Evolutionary conservation across 768 basidiomycete species (phyloP), one percentile per base, ranked within the genome.

Genomic region (Crassisporium funariophilum): DNA sequence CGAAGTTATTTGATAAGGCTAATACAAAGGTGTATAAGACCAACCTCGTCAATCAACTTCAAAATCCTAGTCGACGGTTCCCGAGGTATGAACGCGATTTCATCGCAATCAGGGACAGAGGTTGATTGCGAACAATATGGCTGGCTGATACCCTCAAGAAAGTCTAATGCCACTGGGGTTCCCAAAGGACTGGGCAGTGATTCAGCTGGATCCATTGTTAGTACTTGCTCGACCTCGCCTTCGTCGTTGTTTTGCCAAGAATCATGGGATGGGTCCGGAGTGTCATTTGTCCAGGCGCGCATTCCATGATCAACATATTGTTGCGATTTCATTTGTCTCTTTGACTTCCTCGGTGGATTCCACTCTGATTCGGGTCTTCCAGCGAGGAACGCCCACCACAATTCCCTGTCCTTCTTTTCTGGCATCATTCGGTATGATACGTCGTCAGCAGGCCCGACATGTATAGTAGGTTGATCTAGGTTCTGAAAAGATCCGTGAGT

Each of bases 321-420:
- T 44, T 45, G 54, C 44, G 47, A 59, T 21, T 62, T 57, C 6
- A 49, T 45, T 25, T 67, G 55, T 51, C 45, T 52, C 68, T 58
- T 76, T 19, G 65, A 48, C 49, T 63, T 69, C 59, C 77, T 81
- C 9, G 76, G 71, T 16, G 77, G 73, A 58, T 76, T 77, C 88
- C 88, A 91, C 33, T 78, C 81, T 23, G 75, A 72, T 58, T 81
- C 78, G n/a, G 86, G 82, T 53, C 72, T 71, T 24, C 88, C 90
- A 35, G 79, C 70, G 4, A 92, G 65, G 53, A 83, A 92, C 12
- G 77, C 75, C 90, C 90, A 91, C 90, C 90, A 92, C 13, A 72
- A 65, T 52, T 88, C 85, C 45, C 90, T 75, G 48, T 88, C 82
- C 58, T 78, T 83, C 60, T 76, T 84, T 40, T 86, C 83, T 19